phyloP scores from a whole-genome alignment of 202 grass and related monocot genomes.

The Schoenoplectus tabernaemontani region DNA sequence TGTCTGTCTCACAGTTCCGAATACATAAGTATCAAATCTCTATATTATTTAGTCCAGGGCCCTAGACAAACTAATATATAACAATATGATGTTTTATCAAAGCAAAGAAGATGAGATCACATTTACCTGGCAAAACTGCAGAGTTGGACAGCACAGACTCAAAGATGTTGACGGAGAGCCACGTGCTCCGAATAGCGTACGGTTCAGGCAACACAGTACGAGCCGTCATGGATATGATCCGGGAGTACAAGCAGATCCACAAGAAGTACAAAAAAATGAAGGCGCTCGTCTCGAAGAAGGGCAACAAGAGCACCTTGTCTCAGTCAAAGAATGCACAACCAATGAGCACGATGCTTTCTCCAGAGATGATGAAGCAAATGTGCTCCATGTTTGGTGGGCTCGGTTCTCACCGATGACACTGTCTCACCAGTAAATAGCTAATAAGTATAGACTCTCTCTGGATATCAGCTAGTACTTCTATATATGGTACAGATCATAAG shows the following conservation, averaged over 20 bases:
- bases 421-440: too few species aligned
- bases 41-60: too few species aligned
- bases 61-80: too few species aligned
- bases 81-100: too few species aligned
- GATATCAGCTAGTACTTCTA: too few species aligned
- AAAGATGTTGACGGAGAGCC: conserved; percentile 56
- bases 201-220: conserved; percentile 47
- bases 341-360: conserved; percentile 33
- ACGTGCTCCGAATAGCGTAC: conserved; percentile 44
- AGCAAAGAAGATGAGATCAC: neutral
- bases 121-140: conserved; percentile 14
- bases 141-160: conserved; percentile 66
- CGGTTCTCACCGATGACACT: too few species aligned
- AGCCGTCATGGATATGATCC: conserved; percentile 64
- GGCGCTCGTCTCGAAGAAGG: conserved; percentile 46
- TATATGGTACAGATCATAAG: too few species aligned
- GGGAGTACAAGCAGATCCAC: conserved; percentile 60
- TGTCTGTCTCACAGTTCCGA: too few species aligned
- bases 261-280: conserved; percentile 64
- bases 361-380: too few species aligned
- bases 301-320: conserved; percentile 44
- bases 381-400: too few species aligned
- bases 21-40: too few species aligned
- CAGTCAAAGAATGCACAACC: conserved; percentile 58
- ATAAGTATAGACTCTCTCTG: too few species aligned